These are phyloP conservation scores for Ophiostoma sp. DNA, from an alignment of 2,329 filamentous ascomycete species.

Conservation along the genomic window DNA sequence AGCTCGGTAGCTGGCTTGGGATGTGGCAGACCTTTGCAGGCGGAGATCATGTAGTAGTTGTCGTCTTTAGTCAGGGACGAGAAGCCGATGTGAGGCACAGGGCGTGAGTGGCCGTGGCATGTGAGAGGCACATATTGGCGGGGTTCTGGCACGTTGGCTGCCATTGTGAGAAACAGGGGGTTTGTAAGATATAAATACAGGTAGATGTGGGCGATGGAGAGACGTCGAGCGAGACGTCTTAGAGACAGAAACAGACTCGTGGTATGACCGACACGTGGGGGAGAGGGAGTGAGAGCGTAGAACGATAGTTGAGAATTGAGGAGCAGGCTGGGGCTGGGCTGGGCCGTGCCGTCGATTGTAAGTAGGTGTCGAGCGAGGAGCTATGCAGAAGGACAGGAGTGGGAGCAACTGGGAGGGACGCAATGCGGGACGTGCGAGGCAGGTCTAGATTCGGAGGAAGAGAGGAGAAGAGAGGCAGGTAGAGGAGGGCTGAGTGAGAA, in stretches of 20 bases:
- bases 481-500: not conserved
- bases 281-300: not conserved
- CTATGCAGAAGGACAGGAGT: no score
- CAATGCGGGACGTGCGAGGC: no score
- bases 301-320: not conserved
- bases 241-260: not conserved
- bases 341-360: no score
- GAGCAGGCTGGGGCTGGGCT: not conserved
- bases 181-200: not conserved
- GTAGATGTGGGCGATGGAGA: not conserved
- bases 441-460: not conserved
- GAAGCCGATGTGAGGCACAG: constrained; percentile 86
- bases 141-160: constrained; percentile 29
- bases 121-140: constrained; percentile 77
- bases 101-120: constrained; percentile 89
- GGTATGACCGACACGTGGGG: not conserved
- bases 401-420: no score
- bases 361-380: no score
- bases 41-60: constrained; percentile 86
- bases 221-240: not conserved
- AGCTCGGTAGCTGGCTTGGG: not conserved
- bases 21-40: constrained; percentile 66
- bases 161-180: constrained; percentile 28
- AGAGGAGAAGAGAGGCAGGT: not conserved
- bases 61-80: constrained; percentile 77